Conservation (phyloP, 2,329 filamentous ascomycete genomes). For the Lachnellula suecica region DNA sequence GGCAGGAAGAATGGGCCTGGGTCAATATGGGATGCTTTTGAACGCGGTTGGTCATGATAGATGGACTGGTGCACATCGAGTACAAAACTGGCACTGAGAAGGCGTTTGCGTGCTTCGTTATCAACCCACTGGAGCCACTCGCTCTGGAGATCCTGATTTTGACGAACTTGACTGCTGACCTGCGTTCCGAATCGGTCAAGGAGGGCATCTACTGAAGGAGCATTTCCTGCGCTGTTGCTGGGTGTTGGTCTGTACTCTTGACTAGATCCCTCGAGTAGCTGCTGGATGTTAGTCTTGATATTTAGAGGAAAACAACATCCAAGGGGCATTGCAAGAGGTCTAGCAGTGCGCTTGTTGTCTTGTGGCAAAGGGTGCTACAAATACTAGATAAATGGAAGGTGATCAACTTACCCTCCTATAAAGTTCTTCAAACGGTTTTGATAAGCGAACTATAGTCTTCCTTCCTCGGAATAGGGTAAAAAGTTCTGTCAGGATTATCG, state of each 20-base stretch:
- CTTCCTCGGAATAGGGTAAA: slow-evolving; percentile 31
- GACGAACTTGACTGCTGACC: slow-evolving; percentile 1
- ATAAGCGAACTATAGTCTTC: slow-evolving; percentile 25
- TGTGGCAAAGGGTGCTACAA: no score
- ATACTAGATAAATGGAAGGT: not conserved
- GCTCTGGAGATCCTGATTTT: slow-evolving; percentile 11
- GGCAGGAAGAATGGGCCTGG: slow-evolving; percentile 18
- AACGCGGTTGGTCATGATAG: slow-evolving; percentile 47
- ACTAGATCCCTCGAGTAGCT: slow-evolving; percentile 22
- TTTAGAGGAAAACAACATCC: no score
- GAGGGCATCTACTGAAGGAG: slow-evolving; percentile 16
- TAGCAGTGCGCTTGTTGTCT: no score
- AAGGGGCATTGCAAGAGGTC: no score
- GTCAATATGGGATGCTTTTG: slow-evolving; percentile 12
- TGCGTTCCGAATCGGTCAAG: slow-evolving; percentile 19
- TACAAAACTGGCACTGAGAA: slow-evolving; percentile 56
- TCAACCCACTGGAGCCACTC: slow-evolving; percentile 53
- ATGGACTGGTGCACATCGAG: slow-evolving; percentile 55
- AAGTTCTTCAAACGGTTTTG: slow-evolving; percentile 28
- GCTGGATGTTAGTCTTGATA: not conserved
- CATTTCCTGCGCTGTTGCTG: slow-evolving; percentile 13
- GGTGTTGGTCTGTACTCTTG: slow-evolving; percentile 11
- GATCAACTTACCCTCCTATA: slow-evolving; percentile 25
- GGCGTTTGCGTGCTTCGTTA: slow-evolving; percentile 50
- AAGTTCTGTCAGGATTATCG: slow-evolving; percentile 32